Conservation (phyloP, 2,329 filamentous ascomycete genomes). For the Shiraia sp. region DNA sequence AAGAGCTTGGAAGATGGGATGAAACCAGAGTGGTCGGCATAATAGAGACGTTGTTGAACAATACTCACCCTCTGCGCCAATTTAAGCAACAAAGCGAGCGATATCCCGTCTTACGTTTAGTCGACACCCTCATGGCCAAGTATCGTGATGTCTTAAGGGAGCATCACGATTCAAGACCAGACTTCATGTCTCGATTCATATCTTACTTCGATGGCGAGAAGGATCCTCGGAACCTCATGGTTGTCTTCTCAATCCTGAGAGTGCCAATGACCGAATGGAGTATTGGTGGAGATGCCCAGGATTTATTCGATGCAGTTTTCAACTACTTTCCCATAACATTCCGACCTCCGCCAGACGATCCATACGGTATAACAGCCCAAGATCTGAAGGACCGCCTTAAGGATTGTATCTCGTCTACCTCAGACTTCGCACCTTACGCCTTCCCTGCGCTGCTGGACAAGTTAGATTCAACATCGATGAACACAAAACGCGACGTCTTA, state of each 20-base stretch:
- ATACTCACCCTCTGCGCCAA: constrained; percentile 62
- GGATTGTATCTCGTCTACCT: constrained; percentile 66
- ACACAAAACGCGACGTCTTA: constrained; percentile 70
- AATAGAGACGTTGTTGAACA: constrained; percentile 55
- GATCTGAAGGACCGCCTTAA: constrained; percentile 67
- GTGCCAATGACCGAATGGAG: constrained; percentile 72
- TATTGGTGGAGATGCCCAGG: constrained; percentile 59
- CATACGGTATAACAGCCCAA: constrained; percentile 70
- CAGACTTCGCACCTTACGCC: constrained; percentile 66
- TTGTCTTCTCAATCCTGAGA: constrained; percentile 68
- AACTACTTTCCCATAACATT: constrained; percentile 76
- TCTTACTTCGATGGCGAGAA: constrained; percentile 70
- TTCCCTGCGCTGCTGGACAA: constrained; percentile 71
- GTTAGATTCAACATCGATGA: constrained; percentile 69
- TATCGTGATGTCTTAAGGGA: constrained; percentile 51
- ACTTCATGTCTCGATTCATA: constrained; percentile 64
- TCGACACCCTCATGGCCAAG: constrained; percentile 65
- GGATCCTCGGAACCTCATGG: constrained; percentile 70
- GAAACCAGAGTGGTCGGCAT: constrained; percentile 58
- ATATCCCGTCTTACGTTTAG: constrained; percentile 64
- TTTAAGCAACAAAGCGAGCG: constrained; percentile 65
- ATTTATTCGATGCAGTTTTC: constrained; percentile 69
- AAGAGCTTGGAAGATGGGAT: constrained; percentile 64
- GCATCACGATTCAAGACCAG: constrained; percentile 55
- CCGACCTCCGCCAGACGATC: constrained; percentile 69